A percentile compares a stretch with the other conserved stretches of the same genome.
phyloP scores from a whole-genome alignment of 345 rosid genomes.

The Zanthoxylum bungeanum region DNA sequence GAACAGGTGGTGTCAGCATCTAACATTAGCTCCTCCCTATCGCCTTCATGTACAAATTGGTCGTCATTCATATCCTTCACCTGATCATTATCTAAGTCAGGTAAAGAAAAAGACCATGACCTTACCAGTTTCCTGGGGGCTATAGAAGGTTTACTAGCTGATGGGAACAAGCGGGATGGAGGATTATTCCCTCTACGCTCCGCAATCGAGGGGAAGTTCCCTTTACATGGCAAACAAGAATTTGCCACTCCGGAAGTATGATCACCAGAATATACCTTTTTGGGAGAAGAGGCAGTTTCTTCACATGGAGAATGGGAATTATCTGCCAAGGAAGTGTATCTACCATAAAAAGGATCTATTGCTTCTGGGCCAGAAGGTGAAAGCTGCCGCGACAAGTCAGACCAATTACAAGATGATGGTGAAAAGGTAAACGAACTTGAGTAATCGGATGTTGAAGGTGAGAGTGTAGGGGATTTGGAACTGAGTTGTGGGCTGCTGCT shows the following conservation, averaged over 20 bases:
- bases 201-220: conserved; percentile 46
- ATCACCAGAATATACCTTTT: conserved; percentile 19
- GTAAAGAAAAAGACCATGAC: conserved; percentile 53
- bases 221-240: conserved; percentile 28
- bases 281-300: conserved; percentile 26
- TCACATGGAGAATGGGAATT: conserved; percentile 24
- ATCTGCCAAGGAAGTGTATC: too few species aligned
- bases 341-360: too few species aligned
- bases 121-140: conserved; percentile 30
- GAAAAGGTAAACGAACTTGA: conserved; percentile 65
- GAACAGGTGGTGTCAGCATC: conserved; percentile 27
- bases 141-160: conserved; percentile 33
- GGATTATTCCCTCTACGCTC: conserved; percentile 67
- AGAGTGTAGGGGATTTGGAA: conserved; percentile 58
- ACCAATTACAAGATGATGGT: conserved; percentile 71
- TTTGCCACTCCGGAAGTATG: conserved; percentile 24
- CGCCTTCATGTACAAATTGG: conserved; percentile 25
- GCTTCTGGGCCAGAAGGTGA: conserved; percentile 56
- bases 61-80: conserved; percentile 27
- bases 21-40: conserved; percentile 33
- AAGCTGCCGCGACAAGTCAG: conserved; percentile 62
- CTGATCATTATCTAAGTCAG: conserved; percentile 34
- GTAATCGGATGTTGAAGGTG: conserved; percentile 69
- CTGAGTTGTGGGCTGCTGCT: conserved; percentile 38
- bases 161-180: conserved; percentile 43